Conservation (phyloP, 805 yeast genomes). For the Kodamaea hsintzibuensis region DNA sequence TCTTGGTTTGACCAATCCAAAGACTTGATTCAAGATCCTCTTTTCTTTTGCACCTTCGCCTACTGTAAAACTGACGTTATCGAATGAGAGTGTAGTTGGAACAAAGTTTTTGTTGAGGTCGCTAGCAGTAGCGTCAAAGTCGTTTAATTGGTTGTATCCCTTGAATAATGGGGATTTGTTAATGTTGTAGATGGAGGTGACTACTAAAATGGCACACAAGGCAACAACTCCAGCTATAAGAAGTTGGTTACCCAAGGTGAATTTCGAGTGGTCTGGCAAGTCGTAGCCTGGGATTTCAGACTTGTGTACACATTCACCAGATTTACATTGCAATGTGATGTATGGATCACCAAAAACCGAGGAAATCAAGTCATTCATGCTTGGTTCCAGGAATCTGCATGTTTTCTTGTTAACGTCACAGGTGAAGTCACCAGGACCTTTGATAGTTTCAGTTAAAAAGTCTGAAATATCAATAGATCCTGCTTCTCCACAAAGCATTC, state of each 20-base stretch:
- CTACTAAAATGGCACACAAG: constrained; percentile 43
- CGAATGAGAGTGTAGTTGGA: constrained; percentile 77
- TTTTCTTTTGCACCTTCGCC: constrained; percentile 36
- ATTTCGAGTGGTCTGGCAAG: constrained; percentile 53
- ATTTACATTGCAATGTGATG: constrained; percentile 74
- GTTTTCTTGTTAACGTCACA: constrained; percentile 65
- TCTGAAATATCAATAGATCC: constrained; percentile 96
- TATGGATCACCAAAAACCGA: constrained; percentile 94
- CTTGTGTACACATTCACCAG: constrained; percentile 91
- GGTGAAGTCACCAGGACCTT: constrained; percentile 89
- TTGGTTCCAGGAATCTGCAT: constrained; percentile 89
- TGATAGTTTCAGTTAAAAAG: constrained; percentile 83
- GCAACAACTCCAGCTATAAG: constrained; percentile 45
- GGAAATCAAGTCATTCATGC: constrained; percentile 88
- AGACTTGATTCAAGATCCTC: constrained; percentile 59
- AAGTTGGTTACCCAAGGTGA: constrained; percentile 48
- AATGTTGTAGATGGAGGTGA: constrained; percentile 48
- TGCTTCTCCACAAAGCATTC: constrained; percentile 89
- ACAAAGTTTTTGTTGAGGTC: constrained; percentile 54
- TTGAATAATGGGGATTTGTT: constrained; percentile 64
- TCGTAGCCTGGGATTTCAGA: constrained; percentile 92
- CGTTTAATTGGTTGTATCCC: constrained; percentile 27
- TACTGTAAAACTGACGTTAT: constrained; percentile 62
- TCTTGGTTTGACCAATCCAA: constrained; percentile 82
- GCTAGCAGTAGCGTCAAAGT: constrained; percentile 31